These are phyloP conservation scores for Parietaria judaica DNA, from an alignment of 306 rosid genomes.

Conservation along the genomic window DNA sequence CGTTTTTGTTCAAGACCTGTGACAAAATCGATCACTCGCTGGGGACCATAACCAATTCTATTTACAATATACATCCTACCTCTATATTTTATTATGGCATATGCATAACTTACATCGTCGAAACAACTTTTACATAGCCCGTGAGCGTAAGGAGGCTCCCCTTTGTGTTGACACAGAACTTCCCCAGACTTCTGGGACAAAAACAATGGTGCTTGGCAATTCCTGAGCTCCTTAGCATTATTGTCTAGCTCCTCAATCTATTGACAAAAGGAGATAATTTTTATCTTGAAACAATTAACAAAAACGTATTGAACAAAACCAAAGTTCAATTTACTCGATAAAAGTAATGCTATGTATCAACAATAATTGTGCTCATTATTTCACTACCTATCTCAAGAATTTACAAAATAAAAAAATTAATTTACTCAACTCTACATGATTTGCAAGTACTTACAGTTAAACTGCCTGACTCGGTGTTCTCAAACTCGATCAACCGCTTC, in stretches of 20 bases:
- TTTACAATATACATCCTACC: no score
- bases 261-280: not conserved
- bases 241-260: conserved; percentile 51
- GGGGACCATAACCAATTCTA: no score
- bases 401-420: not conserved
- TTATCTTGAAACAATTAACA: conserved; percentile 1
- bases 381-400: not conserved
- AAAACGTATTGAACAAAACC: not conserved
- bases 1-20: no score
- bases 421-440: not conserved
- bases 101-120: conserved; percentile 43
- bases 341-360: not conserved
- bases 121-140: conserved; percentile 79
- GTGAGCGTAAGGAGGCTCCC: conserved; percentile 46
- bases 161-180: conserved; percentile 57
- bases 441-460: conserved; percentile 50
- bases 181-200: conserved; percentile 24
- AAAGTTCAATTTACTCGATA: no score
- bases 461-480: conserved; percentile 79
- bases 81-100: no score
- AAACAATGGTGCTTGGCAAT: conserved; percentile 14
- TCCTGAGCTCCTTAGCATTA: conserved; percentile 44
- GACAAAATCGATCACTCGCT: no score
- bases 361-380: not conserved
- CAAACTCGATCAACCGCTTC: conserved; percentile 79